Evolutionary conservation across 2,329 filamentous ascomycete genomes (phyloP).

Genomic region (Talaromyces sp.): DNA sequence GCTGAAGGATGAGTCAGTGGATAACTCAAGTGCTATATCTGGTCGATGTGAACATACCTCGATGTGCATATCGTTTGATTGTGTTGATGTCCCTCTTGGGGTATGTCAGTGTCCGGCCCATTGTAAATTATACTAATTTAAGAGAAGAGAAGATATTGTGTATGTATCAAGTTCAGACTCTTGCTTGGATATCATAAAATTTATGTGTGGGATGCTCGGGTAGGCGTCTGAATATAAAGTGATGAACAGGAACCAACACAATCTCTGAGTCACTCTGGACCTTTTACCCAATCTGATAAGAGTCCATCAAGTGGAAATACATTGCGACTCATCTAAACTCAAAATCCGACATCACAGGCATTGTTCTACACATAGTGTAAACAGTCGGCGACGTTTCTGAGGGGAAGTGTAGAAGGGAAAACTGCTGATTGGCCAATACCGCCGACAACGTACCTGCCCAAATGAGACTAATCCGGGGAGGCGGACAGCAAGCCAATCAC

Average conservation of each 20-base stretch:
- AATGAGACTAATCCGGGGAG: background rate
- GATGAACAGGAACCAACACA: background rate
- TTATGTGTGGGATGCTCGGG: background rate
- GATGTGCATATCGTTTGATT: conserved; percentile 63
- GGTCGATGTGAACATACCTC: conserved; percentile 49
- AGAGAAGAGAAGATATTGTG: no score
- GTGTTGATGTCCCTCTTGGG: conserved; percentile 63
- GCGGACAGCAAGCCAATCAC: background rate
- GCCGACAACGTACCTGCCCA: background rate
- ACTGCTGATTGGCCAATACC: background rate
- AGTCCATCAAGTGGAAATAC: background rate
- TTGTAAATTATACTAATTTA: conserved; percentile 20
- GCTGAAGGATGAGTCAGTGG: conserved; percentile 43
- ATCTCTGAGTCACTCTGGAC: background rate
- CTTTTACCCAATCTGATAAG: background rate
- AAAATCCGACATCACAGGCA: background rate
- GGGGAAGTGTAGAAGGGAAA: background rate
- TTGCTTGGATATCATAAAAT: background rate
- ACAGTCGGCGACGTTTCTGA: background rate
- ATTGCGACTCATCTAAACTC: background rate
- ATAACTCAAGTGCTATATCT: background rate
- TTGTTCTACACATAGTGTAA: background rate
- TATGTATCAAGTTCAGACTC: no score
- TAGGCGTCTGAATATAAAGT: background rate
- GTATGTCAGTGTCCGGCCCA: conserved; percentile 51